Conservation (phyloP, 441 rosid species). For the Erodium texanum region DNA sequence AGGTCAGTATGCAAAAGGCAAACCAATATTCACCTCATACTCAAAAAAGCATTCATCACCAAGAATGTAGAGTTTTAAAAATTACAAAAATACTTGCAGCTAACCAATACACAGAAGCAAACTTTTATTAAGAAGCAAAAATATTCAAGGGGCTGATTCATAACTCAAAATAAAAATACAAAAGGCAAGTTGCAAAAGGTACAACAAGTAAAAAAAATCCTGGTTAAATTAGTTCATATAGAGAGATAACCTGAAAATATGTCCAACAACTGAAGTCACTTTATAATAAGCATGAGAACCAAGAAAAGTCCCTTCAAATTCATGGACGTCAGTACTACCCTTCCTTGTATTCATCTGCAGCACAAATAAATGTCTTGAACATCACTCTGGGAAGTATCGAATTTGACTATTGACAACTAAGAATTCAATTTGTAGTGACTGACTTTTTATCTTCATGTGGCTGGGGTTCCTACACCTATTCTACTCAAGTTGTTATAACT, state of each 20-base stretch:
- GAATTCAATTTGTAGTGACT: not conserved
- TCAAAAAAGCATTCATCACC: not conserved
- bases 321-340: slow-evolving; percentile 82
- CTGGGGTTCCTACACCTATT: not conserved
- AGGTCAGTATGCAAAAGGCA: not conserved
- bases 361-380: slow-evolving; percentile 12
- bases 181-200: not conserved
- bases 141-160: not conserved
- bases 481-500: not conserved
- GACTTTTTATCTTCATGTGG: not conserved
- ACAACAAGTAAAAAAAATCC: not conserved
- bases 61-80: not conserved
- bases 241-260: slow-evolving; percentile 73
- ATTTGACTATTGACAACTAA: not conserved
- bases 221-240: not conserved
- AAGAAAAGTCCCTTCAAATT: slow-evolving; percentile 60
- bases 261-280: slow-evolving; percentile 88
- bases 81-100: not conserved
- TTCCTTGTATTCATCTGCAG: slow-evolving; percentile 65
- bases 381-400: not conserved
- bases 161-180: not conserved
- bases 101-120: not conserved
- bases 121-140: not conserved
- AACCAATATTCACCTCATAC: not conserved
- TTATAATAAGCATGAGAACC: slow-evolving; percentile 46